A percentile compares a stretch with the other conserved stretches of the same genome.
Conservation (phyloP, 202 grass and related monocot species). For the Digitaria exilis region DNA sequence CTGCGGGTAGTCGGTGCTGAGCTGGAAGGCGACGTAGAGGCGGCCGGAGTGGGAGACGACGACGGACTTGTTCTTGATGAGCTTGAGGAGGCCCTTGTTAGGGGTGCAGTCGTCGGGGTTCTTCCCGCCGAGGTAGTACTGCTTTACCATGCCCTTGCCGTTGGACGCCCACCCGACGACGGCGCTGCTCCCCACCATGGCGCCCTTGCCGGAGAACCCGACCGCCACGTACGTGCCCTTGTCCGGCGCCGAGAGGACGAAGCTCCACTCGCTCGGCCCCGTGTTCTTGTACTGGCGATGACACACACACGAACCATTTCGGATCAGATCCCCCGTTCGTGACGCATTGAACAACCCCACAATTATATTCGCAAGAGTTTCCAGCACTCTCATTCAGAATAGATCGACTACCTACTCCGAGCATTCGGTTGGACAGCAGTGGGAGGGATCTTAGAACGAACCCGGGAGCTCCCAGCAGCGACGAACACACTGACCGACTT, state of each 20-base stretch:
- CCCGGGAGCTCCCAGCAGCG: background rate
- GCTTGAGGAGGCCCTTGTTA: slow-evolving; percentile 55
- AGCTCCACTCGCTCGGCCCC: slow-evolving; percentile 67
- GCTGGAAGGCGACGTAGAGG: slow-evolving; percentile 76
- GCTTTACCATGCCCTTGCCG: slow-evolving; percentile 54
- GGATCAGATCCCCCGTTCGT: slow-evolving; percentile 17
- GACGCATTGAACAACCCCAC: background rate
- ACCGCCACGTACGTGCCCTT: slow-evolving; percentile 67
- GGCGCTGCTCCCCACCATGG: slow-evolving; percentile 82
- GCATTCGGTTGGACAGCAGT: background rate
- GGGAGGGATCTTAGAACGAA: slow-evolving; percentile 23
- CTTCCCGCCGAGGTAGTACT: slow-evolving; percentile 71
- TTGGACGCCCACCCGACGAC: slow-evolving; percentile 59
- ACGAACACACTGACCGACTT: no score
- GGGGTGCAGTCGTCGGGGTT: slow-evolving; percentile 47
- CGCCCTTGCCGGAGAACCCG: slow-evolving; percentile 70
- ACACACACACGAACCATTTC: background rate
- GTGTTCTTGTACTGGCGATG: slow-evolving; percentile 70
- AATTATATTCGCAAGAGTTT: background rate
- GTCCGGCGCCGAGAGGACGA: slow-evolving; percentile 79
- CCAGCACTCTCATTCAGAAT: background rate
- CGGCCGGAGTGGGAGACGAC: slow-evolving; percentile 46
- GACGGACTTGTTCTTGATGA: slow-evolving; percentile 50
- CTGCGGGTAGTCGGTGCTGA: slow-evolving; percentile 53
- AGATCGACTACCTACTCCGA: background rate